Conservation (phyloP, 495 filamentous ascomycete species). For the Penicillium taxi region DNA sequence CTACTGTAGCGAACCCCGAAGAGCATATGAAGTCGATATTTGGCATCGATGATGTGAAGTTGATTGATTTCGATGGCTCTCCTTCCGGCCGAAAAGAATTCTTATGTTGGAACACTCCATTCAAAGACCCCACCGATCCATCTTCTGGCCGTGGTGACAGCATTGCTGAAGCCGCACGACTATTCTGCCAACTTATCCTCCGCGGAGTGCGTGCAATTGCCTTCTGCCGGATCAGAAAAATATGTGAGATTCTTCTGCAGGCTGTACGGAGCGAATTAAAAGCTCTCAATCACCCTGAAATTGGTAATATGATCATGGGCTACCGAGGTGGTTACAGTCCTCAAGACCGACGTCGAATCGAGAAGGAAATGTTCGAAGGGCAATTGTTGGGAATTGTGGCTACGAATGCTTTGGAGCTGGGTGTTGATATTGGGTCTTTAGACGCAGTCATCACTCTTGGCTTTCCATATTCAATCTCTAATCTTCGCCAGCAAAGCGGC, state of each 20-base stretch:
- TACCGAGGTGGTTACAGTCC: constrained; percentile 95
- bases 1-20: constrained; percentile 90
- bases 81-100: constrained; percentile 94
- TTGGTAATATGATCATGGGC: constrained; percentile 77
- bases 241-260: constrained; percentile 77
- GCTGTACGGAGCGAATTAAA: constrained; percentile 73
- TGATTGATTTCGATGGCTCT: constrained; percentile 88
- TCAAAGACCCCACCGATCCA: constrained; percentile 81
- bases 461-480: constrained; percentile 92
- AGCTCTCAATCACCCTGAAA: constrained; percentile 61
- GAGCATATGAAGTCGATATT: constrained; percentile 92
- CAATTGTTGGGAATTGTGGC: constrained; percentile 89
- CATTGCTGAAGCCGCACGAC: constrained; percentile 71
- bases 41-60: constrained; percentile 66
- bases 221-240: constrained; percentile 79
- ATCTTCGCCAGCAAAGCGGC: constrained; percentile 89
- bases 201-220: constrained; percentile 89
- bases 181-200: constrained; percentile 86
- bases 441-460: constrained; percentile 92
- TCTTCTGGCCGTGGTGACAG: constrained; percentile 77
- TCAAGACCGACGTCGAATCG: constrained; percentile 83
- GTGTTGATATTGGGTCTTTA: constrained; percentile 90
- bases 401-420: constrained; percentile 86
- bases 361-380: constrained; percentile 95
- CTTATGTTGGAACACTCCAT: constrained; percentile 96